Percentiles rank a stretch among this genome's conserved stretches.
These are phyloP conservation scores for Yamadazyma nakazawae DNA, from an alignment of 805 yeast species.

Conservation along the genomic window DNA sequence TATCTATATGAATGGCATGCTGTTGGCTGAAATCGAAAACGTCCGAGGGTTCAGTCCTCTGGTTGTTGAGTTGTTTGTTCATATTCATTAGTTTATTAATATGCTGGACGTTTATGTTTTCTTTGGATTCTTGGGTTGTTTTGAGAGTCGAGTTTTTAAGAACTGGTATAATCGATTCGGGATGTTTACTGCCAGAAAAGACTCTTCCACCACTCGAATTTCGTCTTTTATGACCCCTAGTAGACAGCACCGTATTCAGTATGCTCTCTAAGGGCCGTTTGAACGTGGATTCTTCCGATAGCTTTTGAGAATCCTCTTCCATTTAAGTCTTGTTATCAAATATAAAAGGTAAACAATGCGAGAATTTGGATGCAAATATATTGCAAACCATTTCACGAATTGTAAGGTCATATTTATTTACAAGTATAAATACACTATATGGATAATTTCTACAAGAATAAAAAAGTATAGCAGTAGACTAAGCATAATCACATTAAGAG, in stretches of 20 bases:
- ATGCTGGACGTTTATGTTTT: constrained; percentile 13
- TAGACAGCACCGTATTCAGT: constrained; percentile 2
- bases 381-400: neutral
- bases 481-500: neutral
- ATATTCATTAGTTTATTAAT: constrained; percentile 17
- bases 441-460: neutral
- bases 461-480: too few species aligned
- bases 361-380: neutral
- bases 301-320: neutral
- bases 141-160: constrained; percentile 2
- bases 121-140: neutral
- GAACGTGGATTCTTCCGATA: neutral
- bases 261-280: constrained; percentile 9
- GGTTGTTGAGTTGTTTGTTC: constrained; percentile 6
- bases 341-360: constrained; percentile 12
- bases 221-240: constrained; percentile 1
- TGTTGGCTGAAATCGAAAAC: constrained; percentile 2
- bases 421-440: constrained; percentile 10
- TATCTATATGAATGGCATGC: neutral
- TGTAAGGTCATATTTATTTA: constrained; percentile 1
- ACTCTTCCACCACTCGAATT: neutral
- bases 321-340: neutral
- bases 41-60: neutral
- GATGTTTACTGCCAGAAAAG: neutral
- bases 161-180: constrained; percentile 1